Base-by-base conservation (phyloP, 805 yeast species). In the Starmerella potacharoeniae region DNA sequence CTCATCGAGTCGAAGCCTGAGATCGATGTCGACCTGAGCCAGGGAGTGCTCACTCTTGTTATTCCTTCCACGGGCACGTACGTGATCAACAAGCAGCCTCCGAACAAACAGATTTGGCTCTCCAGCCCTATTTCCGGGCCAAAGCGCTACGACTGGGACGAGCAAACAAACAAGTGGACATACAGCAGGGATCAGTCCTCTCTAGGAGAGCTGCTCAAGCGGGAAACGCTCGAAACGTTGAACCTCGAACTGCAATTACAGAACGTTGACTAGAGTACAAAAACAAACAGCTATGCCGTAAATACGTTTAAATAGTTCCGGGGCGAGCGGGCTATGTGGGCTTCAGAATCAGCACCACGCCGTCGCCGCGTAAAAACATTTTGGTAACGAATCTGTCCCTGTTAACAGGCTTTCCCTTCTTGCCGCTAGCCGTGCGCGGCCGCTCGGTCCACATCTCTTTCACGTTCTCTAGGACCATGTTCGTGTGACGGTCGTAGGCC, bases 21-120 rank as follows among this genome's bases (percentile, higher is more conserved):
- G 34, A 69, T 87, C n/a, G 89, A 85, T 67, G 77, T 83, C 55
- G 88, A 93, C 70, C 77, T 84, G 65, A 72, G 86, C 57, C 91
- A 84, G 60, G 99, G 99, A 7, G 97, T 93, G 8, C 69, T 93
- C 70, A 82, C 91, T 0, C 68, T 93, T 55, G 79, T 75, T 6
- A 63, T 86, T 16, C 86, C 91, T 3, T 78, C 81, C 1, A 73
- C 74, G 16, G 97, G 97, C 1, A 78, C 90, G 0, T 93, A 93
- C 66, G 95, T 93, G 33, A 83, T 93, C 66, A 93, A 93, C 73
- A 91, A 89, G 66, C 97, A 93, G 70, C 98, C 98, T 1, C 97
- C 98, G 4, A 93, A 89, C 71, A 84, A 86, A 70, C 99, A 93
- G 68, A 84, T 93, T 34, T 93, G 99, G 99, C 75, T 91, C 52